Evolutionary conservation across 2,329 filamentous ascomycete genomes (phyloP).

Genomic region (Cercospora sesami): DNA sequence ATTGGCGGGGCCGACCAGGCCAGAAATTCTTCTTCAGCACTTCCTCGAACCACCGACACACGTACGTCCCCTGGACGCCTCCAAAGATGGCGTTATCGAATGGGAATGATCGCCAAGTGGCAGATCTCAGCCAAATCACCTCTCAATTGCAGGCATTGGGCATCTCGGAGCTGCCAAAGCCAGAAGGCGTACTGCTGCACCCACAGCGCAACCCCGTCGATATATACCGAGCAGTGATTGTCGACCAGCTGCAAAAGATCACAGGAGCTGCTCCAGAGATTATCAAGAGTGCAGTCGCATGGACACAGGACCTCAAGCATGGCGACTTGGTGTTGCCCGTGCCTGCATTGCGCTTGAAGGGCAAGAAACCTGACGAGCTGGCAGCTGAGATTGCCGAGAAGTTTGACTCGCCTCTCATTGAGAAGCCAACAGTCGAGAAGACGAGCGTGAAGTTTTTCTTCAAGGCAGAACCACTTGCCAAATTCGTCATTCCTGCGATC

Average conservation of each 20-base stretch:
- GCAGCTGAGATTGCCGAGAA: slow-evolving; percentile 56
- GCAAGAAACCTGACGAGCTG: slow-evolving; percentile 60
- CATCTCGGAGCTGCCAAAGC: slow-evolving; percentile 32
- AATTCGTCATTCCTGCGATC: slow-evolving; percentile 69
- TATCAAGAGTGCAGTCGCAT: slow-evolving; percentile 74
- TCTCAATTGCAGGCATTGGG: slow-evolving; percentile 35
- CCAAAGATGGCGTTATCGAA: slow-evolving; percentile 28
- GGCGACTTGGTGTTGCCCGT: slow-evolving; percentile 78
- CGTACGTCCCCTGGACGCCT: background rate
- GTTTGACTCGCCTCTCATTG: slow-evolving; percentile 67
- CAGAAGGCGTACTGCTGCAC: slow-evolving; percentile 42
- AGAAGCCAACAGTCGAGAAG: slow-evolving; percentile 66
- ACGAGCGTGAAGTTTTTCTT: slow-evolving; percentile 79
- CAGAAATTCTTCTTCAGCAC: slow-evolving; percentile 3
- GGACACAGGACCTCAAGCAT: slow-evolving; percentile 77
- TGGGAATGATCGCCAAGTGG: slow-evolving; percentile 17
- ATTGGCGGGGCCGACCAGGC: slow-evolving; percentile 6
- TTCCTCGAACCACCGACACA: background rate
- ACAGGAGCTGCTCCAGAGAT: slow-evolving; percentile 69
- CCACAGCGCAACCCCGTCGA: slow-evolving; percentile 74
- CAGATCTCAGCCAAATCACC: slow-evolving; percentile 32
- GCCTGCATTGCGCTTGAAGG: slow-evolving; percentile 74
- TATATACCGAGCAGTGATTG: slow-evolving; percentile 75
- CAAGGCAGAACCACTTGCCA: slow-evolving; percentile 65
- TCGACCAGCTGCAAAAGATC: slow-evolving; percentile 65